Base-by-base conservation (phyloP, 2,329 filamentous ascomycete genomes). In the Diaporthe sp. region DNA sequence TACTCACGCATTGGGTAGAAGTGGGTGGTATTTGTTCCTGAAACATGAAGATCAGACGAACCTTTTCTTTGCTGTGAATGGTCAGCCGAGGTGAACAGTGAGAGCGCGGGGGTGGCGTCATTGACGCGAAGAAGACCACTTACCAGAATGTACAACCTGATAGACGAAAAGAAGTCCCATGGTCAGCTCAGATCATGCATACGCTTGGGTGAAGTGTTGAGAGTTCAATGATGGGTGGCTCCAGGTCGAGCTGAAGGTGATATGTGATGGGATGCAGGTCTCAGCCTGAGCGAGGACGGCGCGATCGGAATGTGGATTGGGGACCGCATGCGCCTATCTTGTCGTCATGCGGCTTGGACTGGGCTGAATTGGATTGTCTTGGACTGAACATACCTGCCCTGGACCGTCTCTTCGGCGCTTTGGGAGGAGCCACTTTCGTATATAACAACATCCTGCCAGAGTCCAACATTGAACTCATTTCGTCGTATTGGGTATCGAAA, bases 331-430 rank as follows among this genome's bases (percentile, higher is more conserved):
- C n/a, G 19, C 30, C 68, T 58, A 7, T 25, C 13, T 47, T 25
- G 15, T 38, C 28, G 33, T 47, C 54, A 47, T 45, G n/a, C 13
- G 61, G 22, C 45, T 67, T 67, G 45, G 22, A 42, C 8, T n/a
- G 28, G 57, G 12, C n/a, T 19, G 57, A 12, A 66, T n/a, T 35
- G 60, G 42, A 35, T 50, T 35, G 58, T 33, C 69, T 60, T 68
- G 74, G 42, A 73, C 54, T 61, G 42, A 13, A 86, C 87, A 83
- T 82, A 91, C 89, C 89, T 80, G 88, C 87, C 83, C 89, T 85
- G n/a, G 90, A 91, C 72, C 90, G 86, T 79, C 84, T 87, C 82
- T 91, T 92, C 42, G 89, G 89, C 58, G 86, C 83, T 82, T 90
- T 91, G n/a, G 89, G 88, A 61, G 86, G 81, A 74, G 89, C 89